Evolutionary conservation across 2,329 filamentous ascomycete genomes (phyloP).

Genomic region (Cordyceps fumosorosea): DNA sequence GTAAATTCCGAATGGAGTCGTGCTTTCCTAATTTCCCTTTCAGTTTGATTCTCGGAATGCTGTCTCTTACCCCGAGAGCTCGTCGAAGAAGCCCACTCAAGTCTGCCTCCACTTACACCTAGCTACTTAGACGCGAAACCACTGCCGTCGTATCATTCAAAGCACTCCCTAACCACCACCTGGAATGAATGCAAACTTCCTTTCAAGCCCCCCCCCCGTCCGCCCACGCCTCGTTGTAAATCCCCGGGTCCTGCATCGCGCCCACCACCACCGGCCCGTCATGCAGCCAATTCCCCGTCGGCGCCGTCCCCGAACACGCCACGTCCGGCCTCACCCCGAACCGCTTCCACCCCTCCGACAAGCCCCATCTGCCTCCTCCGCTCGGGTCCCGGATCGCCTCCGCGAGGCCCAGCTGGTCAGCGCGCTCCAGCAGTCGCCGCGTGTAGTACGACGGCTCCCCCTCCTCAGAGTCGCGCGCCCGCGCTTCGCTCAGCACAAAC

Average conservation of each 20-base stretch:
- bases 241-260: not conserved
- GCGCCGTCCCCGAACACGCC: not conserved
- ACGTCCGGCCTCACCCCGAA: not conserved
- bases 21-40: too few species aligned
- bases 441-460: not conserved
- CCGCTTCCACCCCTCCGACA: not conserved
- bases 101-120: too few species aligned
- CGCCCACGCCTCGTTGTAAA: not conserved
- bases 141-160: too few species aligned
- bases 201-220: not conserved
- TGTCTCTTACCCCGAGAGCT: too few species aligned
- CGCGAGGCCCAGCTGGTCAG: not conserved
- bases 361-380: not conserved
- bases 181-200: too few species aligned
- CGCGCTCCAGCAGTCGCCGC: not conserved
- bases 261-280: not conserved
- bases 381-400: not conserved
- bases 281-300: not conserved
- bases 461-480: not conserved
- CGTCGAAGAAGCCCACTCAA: too few species aligned
- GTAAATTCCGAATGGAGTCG: too few species aligned
- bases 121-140: too few species aligned
- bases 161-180: too few species aligned
- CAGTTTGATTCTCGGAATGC: too few species aligned
- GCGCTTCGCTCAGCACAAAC: not conserved